Base-by-base conservation (phyloP, 805 yeast genomes). In the Kodamaea fukazawae region DNA sequence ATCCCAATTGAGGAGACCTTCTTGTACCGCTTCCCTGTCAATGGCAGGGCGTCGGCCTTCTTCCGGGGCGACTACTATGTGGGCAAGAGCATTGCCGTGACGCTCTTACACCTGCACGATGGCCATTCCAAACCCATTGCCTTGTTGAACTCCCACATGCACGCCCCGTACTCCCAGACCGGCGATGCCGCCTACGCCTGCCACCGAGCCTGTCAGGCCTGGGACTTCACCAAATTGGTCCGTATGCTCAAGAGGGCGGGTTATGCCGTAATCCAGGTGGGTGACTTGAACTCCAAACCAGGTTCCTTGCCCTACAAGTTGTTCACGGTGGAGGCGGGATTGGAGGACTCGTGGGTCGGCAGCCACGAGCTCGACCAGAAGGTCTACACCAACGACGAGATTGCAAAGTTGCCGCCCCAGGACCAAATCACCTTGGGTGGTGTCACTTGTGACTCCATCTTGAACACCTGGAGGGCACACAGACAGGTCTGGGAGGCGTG, bases 11-110 rank as follows among this genome's bases (percentile, higher is more conserved):
- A 74, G 35, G 76, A 81, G 11, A 79, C 96, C 0, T 86, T 84
- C 55, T 61, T 93, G 34, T 84, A 86, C 55, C 67, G 95, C 14
- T 93, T 87, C 55, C 95, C 97, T 0, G 77, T 93, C 45, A 93
- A 91, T 59, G 99, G 99, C 2, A 70, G 96, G 37, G 96, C 98
- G 2, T 79, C 88, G 30, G 99, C 99, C 0, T 83, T 93, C 47
- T 83, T 78, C 67, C 69, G 98, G 43, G 99, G 99, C 27, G 99
- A 93, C 59, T 93, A 97, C 96, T 87, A 78, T 49, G 99, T 93
- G 15, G 99, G 99, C 7, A 93, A 93, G 57, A 76, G 91, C 7
- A 77, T 88, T 13, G 84, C 95, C 1, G 79, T 88, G 3, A 84
- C 95, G 0, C 43, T 63, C 11, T 65, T 93, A 30, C 67, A 67